Percentiles rank a stretch among this genome's conserved stretches.
phyloP scores from a whole-genome alignment of 1,139 yeast species.

The Kurtzmaniella quercitrusa region DNA sequence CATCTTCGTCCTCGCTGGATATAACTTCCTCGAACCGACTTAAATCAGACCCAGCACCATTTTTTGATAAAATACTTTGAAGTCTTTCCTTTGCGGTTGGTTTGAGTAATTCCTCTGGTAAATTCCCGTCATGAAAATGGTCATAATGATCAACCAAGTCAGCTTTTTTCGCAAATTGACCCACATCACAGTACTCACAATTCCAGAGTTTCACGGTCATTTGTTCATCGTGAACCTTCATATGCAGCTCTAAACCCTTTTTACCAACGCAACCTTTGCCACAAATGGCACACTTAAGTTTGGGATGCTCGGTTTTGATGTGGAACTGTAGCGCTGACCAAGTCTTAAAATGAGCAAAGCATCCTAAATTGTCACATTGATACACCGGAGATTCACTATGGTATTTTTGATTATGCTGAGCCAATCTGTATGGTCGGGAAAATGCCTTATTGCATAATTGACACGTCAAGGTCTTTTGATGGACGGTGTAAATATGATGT shows the following conservation, averaged over 20 bases:
- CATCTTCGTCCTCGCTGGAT: conserved; percentile 13
- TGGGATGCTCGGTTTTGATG: conserved; percentile 69
- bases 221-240: conserved; percentile 52
- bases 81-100: conserved; percentile 21
- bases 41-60: conserved; percentile 5
- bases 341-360: conserved; percentile 58
- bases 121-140: conserved; percentile 36
- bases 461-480: conserved; percentile 53
- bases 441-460: conserved; percentile 56
- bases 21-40: conserved; percentile 4
- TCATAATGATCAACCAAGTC: conserved; percentile 43
- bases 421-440: conserved; percentile 56
- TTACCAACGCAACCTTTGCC: conserved; percentile 73
- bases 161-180: conserved; percentile 30
- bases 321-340: conserved; percentile 80
- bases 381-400: conserved; percentile 56
- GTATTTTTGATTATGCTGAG: conserved; percentile 56
- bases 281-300: conserved; percentile 62
- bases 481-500: conserved; percentile 65
- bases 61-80: conserved; percentile 17
- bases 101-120: conserved; percentile 31
- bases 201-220: conserved; percentile 57
- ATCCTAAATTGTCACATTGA: conserved; percentile 60
- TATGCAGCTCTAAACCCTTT: conserved; percentile 66
- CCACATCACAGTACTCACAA: conserved; percentile 48